Evolutionary conservation across 257 asterid genomes (phyloP).

Genomic region (Nicotiana sylvestris): DNA sequence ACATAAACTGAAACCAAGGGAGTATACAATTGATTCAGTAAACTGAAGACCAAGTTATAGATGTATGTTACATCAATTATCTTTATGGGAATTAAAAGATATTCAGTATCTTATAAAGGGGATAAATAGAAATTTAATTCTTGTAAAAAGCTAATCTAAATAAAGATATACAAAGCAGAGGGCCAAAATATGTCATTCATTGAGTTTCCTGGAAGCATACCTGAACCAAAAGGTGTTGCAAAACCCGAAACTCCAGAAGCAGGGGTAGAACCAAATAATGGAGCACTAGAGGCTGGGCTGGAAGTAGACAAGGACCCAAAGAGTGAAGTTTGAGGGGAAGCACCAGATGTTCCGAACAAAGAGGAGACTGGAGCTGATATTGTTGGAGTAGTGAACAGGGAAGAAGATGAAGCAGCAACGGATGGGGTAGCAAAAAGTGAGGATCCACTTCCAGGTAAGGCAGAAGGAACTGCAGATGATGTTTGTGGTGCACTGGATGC

Average conservation of each 20-base stretch:
- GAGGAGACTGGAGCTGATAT: slow-evolving; percentile 54
- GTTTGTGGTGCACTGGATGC: slow-evolving; percentile 41
- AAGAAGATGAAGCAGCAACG: slow-evolving; percentile 48
- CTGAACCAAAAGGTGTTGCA: slow-evolving; percentile 71
- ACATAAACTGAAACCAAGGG: neutral
- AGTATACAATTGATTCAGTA: neutral
- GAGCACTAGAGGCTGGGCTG: slow-evolving; percentile 45
- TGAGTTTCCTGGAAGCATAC: slow-evolving; percentile 23
- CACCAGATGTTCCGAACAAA: slow-evolving; percentile 51
- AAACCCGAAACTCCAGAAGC: slow-evolving; percentile 58
- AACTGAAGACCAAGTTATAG: neutral
- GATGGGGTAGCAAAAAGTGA: slow-evolving; percentile 69
- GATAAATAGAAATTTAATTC: neutral
- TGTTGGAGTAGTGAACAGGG: slow-evolving; percentile 68
- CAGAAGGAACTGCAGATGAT: slow-evolving; percentile 33
- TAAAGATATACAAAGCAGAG: neutral
- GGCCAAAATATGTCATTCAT: neutral
- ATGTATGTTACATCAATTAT: neutral
- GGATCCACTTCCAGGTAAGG: slow-evolving; percentile 64
- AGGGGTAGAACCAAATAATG: slow-evolving; percentile 65
- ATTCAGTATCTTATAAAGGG: neutral
- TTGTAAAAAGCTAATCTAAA: neutral
- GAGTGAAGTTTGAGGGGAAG: slow-evolving; percentile 65
- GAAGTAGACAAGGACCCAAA: slow-evolving; percentile 57
- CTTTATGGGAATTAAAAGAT: neutral